These are phyloP conservation scores for Daldinia grandis DNA, from an alignment of 495 filamentous ascomycete genomes.

Conservation along the genomic window DNA sequence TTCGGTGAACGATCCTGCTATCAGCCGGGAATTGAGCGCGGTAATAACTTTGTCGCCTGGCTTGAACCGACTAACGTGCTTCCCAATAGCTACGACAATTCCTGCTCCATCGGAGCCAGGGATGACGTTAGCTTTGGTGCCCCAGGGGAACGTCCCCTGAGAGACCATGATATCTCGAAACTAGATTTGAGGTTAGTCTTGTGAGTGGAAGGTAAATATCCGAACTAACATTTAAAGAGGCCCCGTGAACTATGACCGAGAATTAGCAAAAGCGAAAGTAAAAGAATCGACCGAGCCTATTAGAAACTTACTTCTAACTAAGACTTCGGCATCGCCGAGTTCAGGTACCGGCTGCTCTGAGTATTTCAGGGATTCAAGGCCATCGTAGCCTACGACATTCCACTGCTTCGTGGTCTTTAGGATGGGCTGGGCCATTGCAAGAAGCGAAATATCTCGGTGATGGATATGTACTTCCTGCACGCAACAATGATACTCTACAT, in stretches of 20 bases:
- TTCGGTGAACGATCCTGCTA: slow-evolving; percentile 26
- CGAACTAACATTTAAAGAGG: slow-evolving; percentile 18
- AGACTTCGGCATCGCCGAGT: slow-evolving; percentile 39
- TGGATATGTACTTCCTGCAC: not conserved
- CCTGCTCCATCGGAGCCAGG: slow-evolving; percentile 74
- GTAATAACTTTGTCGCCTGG: slow-evolving; percentile 54
- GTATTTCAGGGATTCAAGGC: slow-evolving; percentile 28
- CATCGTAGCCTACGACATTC: slow-evolving; percentile 30
- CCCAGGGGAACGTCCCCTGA: slow-evolving; percentile 46
- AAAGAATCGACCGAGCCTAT: not conserved
- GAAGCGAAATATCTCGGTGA: not conserved
- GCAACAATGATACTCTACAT: not conserved
- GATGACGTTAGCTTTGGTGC: slow-evolving; percentile 58
- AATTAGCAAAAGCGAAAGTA: not conserved
- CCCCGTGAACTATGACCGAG: slow-evolving; percentile 13
- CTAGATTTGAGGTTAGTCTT: not conserved
- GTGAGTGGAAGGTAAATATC: not conserved
- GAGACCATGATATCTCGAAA: slow-evolving; percentile 49
- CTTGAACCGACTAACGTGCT: slow-evolving; percentile 64
- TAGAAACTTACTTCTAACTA: slow-evolving; percentile 37
- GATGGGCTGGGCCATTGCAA: slow-evolving; percentile 13
- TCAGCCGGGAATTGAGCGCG: slow-evolving; percentile 28
- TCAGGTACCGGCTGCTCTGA: slow-evolving; percentile 36
- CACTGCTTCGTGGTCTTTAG: slow-evolving; percentile 41
- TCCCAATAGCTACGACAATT: slow-evolving; percentile 65